Evolutionary conservation across 164 flowering plant species (phyloP), one percentile per base, ranked within the genome.

Genomic region (Chimonanthus salicifolius): DNA sequence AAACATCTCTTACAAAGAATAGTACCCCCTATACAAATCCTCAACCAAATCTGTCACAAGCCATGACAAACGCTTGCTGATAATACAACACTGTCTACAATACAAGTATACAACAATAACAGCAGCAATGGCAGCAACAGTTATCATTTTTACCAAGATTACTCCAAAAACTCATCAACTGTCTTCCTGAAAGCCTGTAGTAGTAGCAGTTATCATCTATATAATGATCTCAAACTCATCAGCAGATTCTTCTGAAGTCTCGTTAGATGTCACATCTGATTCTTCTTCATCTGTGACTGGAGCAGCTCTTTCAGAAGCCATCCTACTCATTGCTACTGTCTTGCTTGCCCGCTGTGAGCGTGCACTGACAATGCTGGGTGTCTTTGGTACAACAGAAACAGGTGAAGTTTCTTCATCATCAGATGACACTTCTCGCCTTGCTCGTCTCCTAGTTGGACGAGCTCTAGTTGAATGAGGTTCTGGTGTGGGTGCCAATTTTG

Each of bases 341-440:
- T 95, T 95, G 86, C 98, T 92, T 13, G 94, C 94, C 77, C 99
- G 87, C 74, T 94, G 94, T n/a, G 97, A 93, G 7, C 94, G 88
- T 0, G 78, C 60, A 64, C 79, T 77, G 49, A 69, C 50, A 47
- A 73, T 74, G 62, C 76, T 72, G 62, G 84, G 72, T 77, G 82
- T 72, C 4, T 75, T 58, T 49, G 83, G 88, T 62, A 74, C 90
- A 64, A 76, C 77, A 48, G 87, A 74, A 66, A 80, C 74, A 4
- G 94, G 85, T 54, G 89, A 81, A 48, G 46, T 47, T 81, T 69
- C 74, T 7, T 70, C 71, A 43, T 50, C 65, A 54, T 82, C 85
- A 47, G 92, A 88, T 5, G 88, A 84, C 49, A 64, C 82, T 71
- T 86, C 86, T 21, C 20, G 74, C 76, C 78, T 88, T 54, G 82